Conservation (phyloP, 345 rosid species). For the Firmiana major region DNA sequence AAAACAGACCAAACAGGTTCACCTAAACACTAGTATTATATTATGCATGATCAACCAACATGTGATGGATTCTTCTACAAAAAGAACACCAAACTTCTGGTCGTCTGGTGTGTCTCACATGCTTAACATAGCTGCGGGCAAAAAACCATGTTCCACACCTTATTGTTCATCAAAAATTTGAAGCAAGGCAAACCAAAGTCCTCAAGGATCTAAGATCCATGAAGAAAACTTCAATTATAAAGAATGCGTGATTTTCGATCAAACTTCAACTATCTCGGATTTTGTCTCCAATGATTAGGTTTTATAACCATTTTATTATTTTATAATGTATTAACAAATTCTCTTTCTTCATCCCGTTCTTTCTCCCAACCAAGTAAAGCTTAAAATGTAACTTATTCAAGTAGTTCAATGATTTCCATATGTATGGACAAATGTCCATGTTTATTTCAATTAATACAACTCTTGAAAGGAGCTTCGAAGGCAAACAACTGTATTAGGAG, state of each 20-base stretch:
- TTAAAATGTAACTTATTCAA: not conserved
- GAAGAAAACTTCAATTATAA: not conserved
- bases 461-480: not conserved
- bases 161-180: not conserved
- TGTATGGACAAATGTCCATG: not conserved
- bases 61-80: slow-evolving; percentile 16
- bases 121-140: not conserved
- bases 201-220: not conserved
- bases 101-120: slow-evolving; percentile 27
- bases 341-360: too few relatives aligned
- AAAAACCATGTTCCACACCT: slow-evolving; percentile 17
- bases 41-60: slow-evolving; percentile 18
- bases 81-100: slow-evolving; percentile 10
- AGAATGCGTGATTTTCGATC: too few relatives aligned
- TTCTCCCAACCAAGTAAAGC: too few relatives aligned
- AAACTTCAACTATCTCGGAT: too few relatives aligned
- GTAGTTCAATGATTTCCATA: not conserved
- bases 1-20: not conserved
- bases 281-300: too few relatives aligned
- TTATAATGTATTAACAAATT: too few relatives aligned
- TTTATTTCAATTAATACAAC: not conserved
- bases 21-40: slow-evolving; percentile 18
- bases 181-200: not conserved
- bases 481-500: not conserved
- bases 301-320: too few relatives aligned